phyloP scores from a whole-genome alignment of 2,329 filamentous ascomycete genomes.

The Venturia nashicola region DNA sequence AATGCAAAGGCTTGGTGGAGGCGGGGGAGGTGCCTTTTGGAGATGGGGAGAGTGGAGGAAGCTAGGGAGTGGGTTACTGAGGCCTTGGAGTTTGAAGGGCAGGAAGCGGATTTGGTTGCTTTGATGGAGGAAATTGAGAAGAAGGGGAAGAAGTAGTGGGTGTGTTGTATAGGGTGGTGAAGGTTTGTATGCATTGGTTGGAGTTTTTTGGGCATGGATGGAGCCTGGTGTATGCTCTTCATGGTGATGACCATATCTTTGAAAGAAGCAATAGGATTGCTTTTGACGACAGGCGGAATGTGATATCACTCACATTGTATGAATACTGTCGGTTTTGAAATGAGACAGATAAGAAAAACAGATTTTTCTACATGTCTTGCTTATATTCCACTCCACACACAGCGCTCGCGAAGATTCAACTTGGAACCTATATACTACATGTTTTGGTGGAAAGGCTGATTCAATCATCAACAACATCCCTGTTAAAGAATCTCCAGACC shows the following conservation, averaged over 20 bases:
- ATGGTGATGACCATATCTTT: not conserved
- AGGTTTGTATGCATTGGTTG: not conserved
- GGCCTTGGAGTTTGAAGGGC: constrained; percentile 73
- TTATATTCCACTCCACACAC: no score
- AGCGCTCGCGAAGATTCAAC: no score
- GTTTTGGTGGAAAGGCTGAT: not conserved
- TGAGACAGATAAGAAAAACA: no score
- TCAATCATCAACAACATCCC: constrained; percentile 30
- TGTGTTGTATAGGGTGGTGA: not conserved
- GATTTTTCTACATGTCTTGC: no score
- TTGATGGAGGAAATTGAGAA: constrained; percentile 33
- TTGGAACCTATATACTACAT: no score
- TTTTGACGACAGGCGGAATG: not conserved
- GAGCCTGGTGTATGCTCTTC: not conserved
- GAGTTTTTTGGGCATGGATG: not conserved
- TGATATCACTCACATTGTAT: not conserved
- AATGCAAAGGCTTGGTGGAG: constrained; percentile 96
- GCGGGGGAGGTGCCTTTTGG: constrained; percentile 67
- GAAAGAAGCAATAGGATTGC: not conserved
- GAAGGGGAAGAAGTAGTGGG: constrained; percentile 36
- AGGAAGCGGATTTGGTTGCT: constrained; percentile 26
- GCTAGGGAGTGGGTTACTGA: constrained; percentile 65
- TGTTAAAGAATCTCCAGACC: constrained; percentile 71
- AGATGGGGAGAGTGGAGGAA: constrained; percentile 84
- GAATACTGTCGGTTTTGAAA: not conserved